Base-by-base conservation (phyloP, 208 protist species). In the Endotrypanum monterogeii region DNA sequence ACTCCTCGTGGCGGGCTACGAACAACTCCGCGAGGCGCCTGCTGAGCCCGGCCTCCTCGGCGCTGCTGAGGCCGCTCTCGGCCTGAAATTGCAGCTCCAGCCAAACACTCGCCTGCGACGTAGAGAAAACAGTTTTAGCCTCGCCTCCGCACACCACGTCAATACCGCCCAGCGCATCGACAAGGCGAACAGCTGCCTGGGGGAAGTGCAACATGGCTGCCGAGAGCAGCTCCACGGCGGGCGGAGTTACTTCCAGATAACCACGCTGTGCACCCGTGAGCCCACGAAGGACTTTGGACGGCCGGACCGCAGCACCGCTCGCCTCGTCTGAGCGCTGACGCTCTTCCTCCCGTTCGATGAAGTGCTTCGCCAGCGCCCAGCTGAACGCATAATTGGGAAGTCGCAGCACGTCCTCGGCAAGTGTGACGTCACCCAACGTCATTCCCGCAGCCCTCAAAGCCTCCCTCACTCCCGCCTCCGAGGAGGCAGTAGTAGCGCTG, bases 321-420 rank as follows among this genome's bases (percentile, higher is more conserved):
- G 12, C 44, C 28, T 25, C 50, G 70, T 51, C 56, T 14, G 71
- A 67, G 58, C 52, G 25, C 74, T 78, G 63, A 28, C 70, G 37
- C 6, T 44, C 32, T 25, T 80, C 69, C 61, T 93, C 91, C 0
- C 86, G 69, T 55, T 95, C 89, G 5, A 96, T 78, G 73, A 93
- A 89, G 77, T 87, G 82, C 52, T 86, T 79, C 11, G 90, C 92
- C 41, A 96, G 70, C 5, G 90, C 92, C 67, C 83, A 91, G 75
- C 89, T 93, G 66, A 96, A 95, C 72, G 86, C 84, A 57, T 89
- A 92, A 67, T 86, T 87, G 5, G 92, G 92, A 54, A 94, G 78
- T n/a, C 74, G 72, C 39, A 46, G 71, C 52, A 87, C 63, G 41
- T 68, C 58, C 39, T 83, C 44, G 18, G 76, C 83, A 30, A 87